Evolutionary conservation across 768 basidiomycete genomes (phyloP).

Genomic region (Xerocomellus intermedius): DNA sequence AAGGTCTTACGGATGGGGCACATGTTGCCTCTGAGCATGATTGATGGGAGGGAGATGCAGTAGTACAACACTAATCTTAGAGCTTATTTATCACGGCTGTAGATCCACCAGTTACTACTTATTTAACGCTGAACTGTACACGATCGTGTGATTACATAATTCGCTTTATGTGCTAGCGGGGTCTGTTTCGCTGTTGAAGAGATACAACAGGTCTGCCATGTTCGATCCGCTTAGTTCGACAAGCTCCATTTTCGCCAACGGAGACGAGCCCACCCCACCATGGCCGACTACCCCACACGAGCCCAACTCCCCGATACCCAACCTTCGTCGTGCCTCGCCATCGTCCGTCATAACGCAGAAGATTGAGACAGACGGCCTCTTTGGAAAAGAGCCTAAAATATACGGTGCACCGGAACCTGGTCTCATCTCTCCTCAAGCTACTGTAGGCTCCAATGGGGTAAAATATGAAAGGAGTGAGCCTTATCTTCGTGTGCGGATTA

Average conservation of each 20-base stretch:
- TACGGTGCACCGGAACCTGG: slow-evolving; percentile 86
- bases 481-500: slow-evolving; percentile 86
- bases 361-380: slow-evolving; percentile 54
- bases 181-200: neutral
- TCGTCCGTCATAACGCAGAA: slow-evolving; percentile 48
- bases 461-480: slow-evolving; percentile 76
- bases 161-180: neutral
- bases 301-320: slow-evolving; percentile 68
- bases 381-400: slow-evolving; percentile 80
- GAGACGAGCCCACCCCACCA: slow-evolving; percentile 50
- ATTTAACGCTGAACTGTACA: no score
- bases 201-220: slow-evolving; percentile 37
- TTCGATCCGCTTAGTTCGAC: slow-evolving; percentile 72
- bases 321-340: slow-evolving; percentile 61
- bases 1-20: slow-evolving; percentile 99
- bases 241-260: slow-evolving; percentile 52
- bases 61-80: neutral
- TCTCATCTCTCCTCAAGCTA: slow-evolving; percentile 71
- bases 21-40: slow-evolving; percentile 58
- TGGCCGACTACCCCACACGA: slow-evolving; percentile 83
- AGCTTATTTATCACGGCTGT: no score
- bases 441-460: slow-evolving; percentile 63
- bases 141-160: slow-evolving; percentile 18
- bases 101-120: no score
- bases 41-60: slow-evolving; percentile 6